Evolutionary conservation across 352 stramenopile species (phyloP).

Genomic region (Phytophthora colocasiae): DNA sequence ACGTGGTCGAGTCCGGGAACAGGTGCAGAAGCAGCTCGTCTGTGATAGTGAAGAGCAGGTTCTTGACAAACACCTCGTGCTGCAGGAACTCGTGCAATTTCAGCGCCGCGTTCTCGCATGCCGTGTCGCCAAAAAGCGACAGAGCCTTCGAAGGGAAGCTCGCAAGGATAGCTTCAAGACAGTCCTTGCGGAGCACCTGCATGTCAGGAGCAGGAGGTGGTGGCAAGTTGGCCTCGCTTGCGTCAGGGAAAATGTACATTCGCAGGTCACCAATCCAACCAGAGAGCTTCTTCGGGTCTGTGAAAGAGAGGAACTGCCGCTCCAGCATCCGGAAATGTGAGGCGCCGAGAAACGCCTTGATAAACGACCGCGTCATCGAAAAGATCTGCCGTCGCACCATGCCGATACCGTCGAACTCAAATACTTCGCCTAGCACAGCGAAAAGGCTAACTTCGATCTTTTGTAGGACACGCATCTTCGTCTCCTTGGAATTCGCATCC

Average conservation of each 20-base stretch:
- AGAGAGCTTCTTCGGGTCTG: conserved; percentile 72
- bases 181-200: conserved; percentile 62
- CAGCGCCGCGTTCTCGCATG: conserved; percentile 75
- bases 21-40: conserved; percentile 82
- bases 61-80: conserved; percentile 90
- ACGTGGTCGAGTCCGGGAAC: conserved; percentile 71
- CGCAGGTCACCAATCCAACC: conserved; percentile 59
- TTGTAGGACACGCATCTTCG: conserved; percentile 84
- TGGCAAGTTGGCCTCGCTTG: conserved; percentile 16
- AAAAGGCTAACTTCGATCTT: conserved; percentile 85
- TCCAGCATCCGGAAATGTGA: conserved; percentile 88
- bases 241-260: conserved; percentile 68
- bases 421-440: conserved; percentile 75
- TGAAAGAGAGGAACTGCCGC: conserved; percentile 82
- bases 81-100: conserved; percentile 91
- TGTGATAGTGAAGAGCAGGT: conserved; percentile 79
- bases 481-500: conserved; percentile 75
- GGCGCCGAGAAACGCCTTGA: conserved; percentile 81
- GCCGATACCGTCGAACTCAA: conserved; percentile 88
- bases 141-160: conserved; percentile 77
- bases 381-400: conserved; percentile 87
- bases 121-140: conserved; percentile 81
- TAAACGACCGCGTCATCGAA: conserved; percentile 79
- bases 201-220: conserved; percentile 48
- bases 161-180: conserved; percentile 71